Evolutionary conservation across 2,329 filamentous ascomycete genomes (phyloP), one percentile per base, ranked within the genome.

Genomic region (Seiridium unicorne): DNA sequence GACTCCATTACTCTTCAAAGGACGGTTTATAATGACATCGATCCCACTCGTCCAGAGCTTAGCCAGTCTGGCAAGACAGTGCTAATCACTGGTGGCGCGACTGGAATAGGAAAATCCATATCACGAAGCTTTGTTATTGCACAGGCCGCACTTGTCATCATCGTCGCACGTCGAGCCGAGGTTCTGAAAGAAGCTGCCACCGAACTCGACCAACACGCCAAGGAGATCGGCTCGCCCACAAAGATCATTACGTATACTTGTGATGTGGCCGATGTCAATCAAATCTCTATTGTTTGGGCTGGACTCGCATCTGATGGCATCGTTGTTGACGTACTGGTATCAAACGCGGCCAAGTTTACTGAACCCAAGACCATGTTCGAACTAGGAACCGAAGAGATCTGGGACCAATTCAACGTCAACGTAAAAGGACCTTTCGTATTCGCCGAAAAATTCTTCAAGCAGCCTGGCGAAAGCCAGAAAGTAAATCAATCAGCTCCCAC

Each of bases 41-140:
- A 6, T 70, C 77, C 3, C 49, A 62, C 0, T 6, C 70, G 73
- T 0, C 72, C 74, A 0, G 73, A 75, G 61, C 66, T 80, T 7
- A 74, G 70, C 6, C 76, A 81, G 51, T 65, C 69, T 1, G 77
- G 77, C 18, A 68, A 71, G 26, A 86, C 81, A 0, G 83, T 89
- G 5, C 77, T 92, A 8, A 85, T 92, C 68, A 89, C 86, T 1
- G 89, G 89, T 44, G 87, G 82, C 13, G 83, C 84, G 0, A 81
- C 80, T 0, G 87, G 89, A 34, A 86, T 91, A 51, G 89, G 89
- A 0, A 84, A 85, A 58, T 83, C 85, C 1, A 83, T 89, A 13
- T 87, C 88, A 3, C 79, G 81, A 53, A 76, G 86, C 51, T 91
- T 81, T 63, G 71, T 74, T 7, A 59, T 65, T 1, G 81, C 81